Base-by-base conservation (phyloP, 768 basidiomycete species). In the Hericium erinaceus region DNA sequence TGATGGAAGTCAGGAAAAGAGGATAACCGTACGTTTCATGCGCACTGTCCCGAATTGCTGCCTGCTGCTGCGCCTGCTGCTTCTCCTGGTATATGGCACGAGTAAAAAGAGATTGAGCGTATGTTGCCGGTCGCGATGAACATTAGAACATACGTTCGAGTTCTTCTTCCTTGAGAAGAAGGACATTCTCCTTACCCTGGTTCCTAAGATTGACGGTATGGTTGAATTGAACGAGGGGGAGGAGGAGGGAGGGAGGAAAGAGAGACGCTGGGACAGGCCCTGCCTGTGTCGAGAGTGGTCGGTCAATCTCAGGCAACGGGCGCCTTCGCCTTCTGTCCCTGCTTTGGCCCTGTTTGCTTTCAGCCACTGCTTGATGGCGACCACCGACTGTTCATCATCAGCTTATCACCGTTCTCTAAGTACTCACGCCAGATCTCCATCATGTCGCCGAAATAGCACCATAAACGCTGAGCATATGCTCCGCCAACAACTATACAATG, bases 161-260 rank as follows among this genome's bases (percentile, higher is more conserved):
- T 84, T 80, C 81, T 89, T 91, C 85, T 84, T 90, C 80, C 88
- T 81, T 48, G 82, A 86, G 81, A 92, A 92, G 88, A 91, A 92
- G 80, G 89, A 90, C 90, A 92, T 92, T 83, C 85, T 85, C 71
- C 84, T 75, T 62, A 81, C 67, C 72, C 80, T 79, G 69, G 69
- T 68, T 63, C 76, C 75, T 69, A 85, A 72, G 71, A 86, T 71
- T 68, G 80, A 87, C 82, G 83, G 78, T 79, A 85, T 86, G 82
- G 80, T 72, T 78, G 80, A 33, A 33, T 51, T 50, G 33, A 50
- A 49, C 22, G 48, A 40, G 48, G 41, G n/a, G 58, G 54, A 2
- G 37, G 52, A 48, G 49, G 11, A 59, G 44, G 39, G 55, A 60
- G 49, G 57, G 48, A 24, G 37, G 50, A 40, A 26, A 7, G 33